Conservation (phyloP, 331 rosid genomes). For the Rosa hybrid region DNA sequence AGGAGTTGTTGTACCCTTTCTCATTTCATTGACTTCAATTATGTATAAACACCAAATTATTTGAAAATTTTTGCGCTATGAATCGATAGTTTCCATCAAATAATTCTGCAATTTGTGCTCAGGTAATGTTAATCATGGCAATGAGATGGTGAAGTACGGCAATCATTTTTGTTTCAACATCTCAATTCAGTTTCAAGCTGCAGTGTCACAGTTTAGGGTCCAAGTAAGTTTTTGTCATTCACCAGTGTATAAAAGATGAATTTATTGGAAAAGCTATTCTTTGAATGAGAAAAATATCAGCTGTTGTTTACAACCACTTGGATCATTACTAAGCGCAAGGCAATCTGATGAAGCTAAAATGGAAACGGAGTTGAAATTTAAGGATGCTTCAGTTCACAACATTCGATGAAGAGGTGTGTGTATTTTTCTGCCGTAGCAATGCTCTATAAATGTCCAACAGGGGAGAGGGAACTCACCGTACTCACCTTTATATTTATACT, state of each 20-base stretch:
- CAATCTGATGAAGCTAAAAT: too few species aligned
- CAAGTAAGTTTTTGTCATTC: too few species aligned
- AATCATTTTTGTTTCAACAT: too few species aligned
- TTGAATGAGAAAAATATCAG: too few species aligned
- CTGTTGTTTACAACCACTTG: too few species aligned
- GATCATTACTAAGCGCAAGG: too few species aligned
- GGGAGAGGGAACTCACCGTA: not conserved
- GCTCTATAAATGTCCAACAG: not conserved
- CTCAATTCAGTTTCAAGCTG: too few species aligned
- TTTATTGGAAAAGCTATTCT: too few species aligned
- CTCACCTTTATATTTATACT: not conserved
- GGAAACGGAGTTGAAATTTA: too few species aligned
- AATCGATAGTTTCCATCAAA: not conserved
- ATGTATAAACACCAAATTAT: conserved; percentile 51
- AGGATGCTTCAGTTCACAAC: not conserved
- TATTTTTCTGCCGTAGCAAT: not conserved
- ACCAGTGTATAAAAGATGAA: too few species aligned
- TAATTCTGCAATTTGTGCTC: conserved; percentile 18
- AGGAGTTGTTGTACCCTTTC: conserved; percentile 56
- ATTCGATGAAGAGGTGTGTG: not conserved
- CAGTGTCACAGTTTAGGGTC: too few species aligned
- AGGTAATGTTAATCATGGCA: not conserved
- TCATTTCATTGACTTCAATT: conserved; percentile 44
- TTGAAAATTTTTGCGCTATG: conserved; percentile 54
- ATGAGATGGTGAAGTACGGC: too few species aligned